These are phyloP conservation scores for Fusarium penzigii DNA, from an alignment of 2,329 filamentous ascomycete genomes.

Conservation along the genomic window DNA sequence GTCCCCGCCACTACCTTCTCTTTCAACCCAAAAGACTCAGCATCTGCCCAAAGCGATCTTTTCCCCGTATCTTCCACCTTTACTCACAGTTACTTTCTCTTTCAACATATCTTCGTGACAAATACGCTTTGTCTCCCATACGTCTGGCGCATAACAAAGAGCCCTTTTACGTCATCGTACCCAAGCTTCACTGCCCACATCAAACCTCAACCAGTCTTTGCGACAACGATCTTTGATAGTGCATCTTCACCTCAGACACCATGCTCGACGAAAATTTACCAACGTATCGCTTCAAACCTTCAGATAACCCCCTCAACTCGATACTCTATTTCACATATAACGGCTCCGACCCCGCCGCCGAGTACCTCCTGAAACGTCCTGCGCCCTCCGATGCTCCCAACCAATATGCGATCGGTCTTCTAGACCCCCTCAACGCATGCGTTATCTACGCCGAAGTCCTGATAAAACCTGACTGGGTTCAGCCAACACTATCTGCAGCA, in stretches of 20 bases:
- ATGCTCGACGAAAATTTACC: conserved; percentile 98
- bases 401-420: conserved; percentile 83
- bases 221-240: neutral
- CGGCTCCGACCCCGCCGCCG: conserved; percentile 76
- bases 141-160: no score
- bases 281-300: conserved; percentile 58
- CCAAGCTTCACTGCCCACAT: neutral
- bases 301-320: conserved; percentile 56
- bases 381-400: conserved; percentile 69
- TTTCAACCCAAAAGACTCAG: neutral
- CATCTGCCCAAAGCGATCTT: neutral
- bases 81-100: neutral
- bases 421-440: conserved; percentile 77
- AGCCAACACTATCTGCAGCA: conserved; percentile 78
- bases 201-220: neutral
- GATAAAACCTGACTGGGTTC: conserved; percentile 81
- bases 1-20: neutral
- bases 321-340: conserved; percentile 66
- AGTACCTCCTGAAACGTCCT: conserved; percentile 80
- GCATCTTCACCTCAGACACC: conserved; percentile 4
- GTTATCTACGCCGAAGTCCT: conserved; percentile 87
- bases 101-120: no score
- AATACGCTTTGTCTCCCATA: no score
- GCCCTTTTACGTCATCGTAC: no score
- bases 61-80: neutral